Evolutionary conservation across 257 asterid genomes (phyloP), one percentile per base, ranked within the genome.

Genomic region (Capsicum baccatum): DNA sequence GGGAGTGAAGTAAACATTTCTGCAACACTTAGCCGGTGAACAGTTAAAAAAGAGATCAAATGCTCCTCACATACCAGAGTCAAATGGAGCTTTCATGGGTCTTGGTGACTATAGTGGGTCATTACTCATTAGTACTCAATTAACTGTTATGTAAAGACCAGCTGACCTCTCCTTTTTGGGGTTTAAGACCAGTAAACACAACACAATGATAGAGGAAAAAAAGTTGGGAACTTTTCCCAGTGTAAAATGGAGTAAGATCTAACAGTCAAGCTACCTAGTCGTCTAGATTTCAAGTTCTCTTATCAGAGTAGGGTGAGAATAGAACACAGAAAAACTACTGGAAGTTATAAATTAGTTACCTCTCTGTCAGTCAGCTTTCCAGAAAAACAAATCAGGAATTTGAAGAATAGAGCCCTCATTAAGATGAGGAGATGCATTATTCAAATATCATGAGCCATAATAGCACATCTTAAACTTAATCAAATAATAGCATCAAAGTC

Each of bases 351-450:
- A 6, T 33, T 74, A 6, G 3, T 74, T 33, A 21, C 47, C 19
- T 21, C 62, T 74, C 47, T 74, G 21, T 55, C 8, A 26, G 62
- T 50, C 14, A 21, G 21, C 12, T 26, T 50, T 74, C 62, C 80
- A 19, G 60, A n/a, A 73, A 73, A 73, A 39, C 26, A 68, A 73
- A 73, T 73, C 79, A 48, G 80, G 79, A 71, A n/a, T 47, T 47
- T 73, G 60, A 73, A n/a, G 59, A 73, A 73, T 73, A 48, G 58
- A 48, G 58, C 48, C 58, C 60, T 73, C 19, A 7, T 21, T 73
- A 6, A 48, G 60, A 48, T 19, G 39, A 48, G 48, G 19, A 14
- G 57, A 73, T 48, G 60, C 8, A 48, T 50, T 73, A 48, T 13
- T 48, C 17, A 73, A 73, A 47, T 48, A n/a, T 71, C 80, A 62